Percentiles rank a stretch among this genome's conserved stretches.
Conservation (phyloP, 768 basidiomycete species). For the Lentinula aciculospora region DNA sequence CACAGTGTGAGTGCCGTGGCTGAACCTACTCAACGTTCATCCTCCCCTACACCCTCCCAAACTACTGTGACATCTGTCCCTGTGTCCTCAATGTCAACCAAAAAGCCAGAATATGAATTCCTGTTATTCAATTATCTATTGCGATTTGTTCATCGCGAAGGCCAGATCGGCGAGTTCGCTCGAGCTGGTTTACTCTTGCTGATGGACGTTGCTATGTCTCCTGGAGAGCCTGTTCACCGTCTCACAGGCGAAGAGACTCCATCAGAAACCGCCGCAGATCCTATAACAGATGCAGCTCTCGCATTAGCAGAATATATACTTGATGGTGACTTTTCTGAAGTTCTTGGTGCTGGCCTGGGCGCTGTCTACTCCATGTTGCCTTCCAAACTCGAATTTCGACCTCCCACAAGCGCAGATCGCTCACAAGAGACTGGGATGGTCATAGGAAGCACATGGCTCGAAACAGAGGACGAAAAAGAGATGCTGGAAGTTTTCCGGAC, state of each 20-base stretch:
- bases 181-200: constrained; percentile 89
- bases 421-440: constrained; percentile 54
- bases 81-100: constrained; percentile 29
- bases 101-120: constrained; percentile 90
- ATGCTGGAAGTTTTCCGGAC: constrained; percentile 42
- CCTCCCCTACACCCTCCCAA: constrained; percentile 62
- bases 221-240: constrained; percentile 45
- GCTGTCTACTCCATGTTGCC: constrained; percentile 92
- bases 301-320: constrained; percentile 91
- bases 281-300: constrained; percentile 78
- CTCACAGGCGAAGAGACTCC: constrained; percentile 29
- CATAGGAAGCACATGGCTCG: constrained; percentile 58
- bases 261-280: constrained; percentile 41
- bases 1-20: constrained; percentile 16
- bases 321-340: constrained; percentile 98
- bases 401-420: constrained; percentile 32
- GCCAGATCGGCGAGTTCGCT: constrained; percentile 89
- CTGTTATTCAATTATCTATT: constrained; percentile 93
- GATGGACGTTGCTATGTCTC: constrained; percentile 95
- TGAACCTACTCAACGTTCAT: constrained; percentile 17
- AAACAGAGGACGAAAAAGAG: constrained; percentile 52
- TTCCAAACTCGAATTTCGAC: constrained; percentile 71
- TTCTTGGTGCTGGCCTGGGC: constrained; percentile 86
- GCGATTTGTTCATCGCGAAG: constrained; percentile 92
- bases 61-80: constrained; percentile 48